Conservation (phyloP, 1,284 basidiomycete species). For the Marasmius oreades region DNA sequence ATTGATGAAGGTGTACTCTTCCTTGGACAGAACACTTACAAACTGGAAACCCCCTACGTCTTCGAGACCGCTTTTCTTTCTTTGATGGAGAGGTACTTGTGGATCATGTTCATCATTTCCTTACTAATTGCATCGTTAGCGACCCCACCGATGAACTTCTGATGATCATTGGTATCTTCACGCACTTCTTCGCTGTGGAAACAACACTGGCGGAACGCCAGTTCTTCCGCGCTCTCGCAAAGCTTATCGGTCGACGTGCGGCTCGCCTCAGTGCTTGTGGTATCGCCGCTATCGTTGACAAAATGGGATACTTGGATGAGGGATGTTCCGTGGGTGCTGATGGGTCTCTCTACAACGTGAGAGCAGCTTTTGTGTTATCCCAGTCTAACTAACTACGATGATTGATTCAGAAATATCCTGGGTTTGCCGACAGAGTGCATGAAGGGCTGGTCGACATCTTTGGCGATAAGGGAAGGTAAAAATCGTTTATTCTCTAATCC, state of each 20-base stretch:
- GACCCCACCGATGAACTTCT: slow-evolving; percentile 98
- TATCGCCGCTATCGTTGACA: slow-evolving; percentile 91
- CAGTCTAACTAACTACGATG: slow-evolving; percentile 5
- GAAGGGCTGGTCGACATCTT: slow-evolving; percentile 90
- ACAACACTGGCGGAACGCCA: slow-evolving; percentile 92
- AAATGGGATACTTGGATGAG: slow-evolving; percentile 88
- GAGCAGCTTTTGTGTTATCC: slow-evolving; percentile 25
- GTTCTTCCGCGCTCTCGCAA: slow-evolving; percentile 91
- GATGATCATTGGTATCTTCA: slow-evolving; percentile 95
- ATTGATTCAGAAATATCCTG: slow-evolving; percentile 81
- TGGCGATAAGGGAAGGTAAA: slow-evolving; percentile 86
- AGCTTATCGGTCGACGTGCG: slow-evolving; percentile 86
- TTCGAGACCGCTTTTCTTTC: slow-evolving; percentile 98
- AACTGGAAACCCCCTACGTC: slow-evolving; percentile 88
- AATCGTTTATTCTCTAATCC: slow-evolving; percentile 12
- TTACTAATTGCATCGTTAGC: slow-evolving; percentile 34
- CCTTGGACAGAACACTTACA: slow-evolving; percentile 97
- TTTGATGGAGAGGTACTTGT: slow-evolving; percentile 82
- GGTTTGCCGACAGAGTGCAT: slow-evolving; percentile 87
- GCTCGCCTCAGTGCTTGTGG: slow-evolving; percentile 89
- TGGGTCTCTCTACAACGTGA: slow-evolving; percentile 88
- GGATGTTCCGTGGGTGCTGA: slow-evolving; percentile 90
- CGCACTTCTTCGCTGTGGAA: slow-evolving; percentile 92
- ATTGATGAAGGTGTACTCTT: slow-evolving; percentile 97
- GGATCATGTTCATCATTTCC: neutral